Evolutionary conservation across 2,329 filamentous ascomycete genomes (phyloP).

Genomic region (Penicillium sp.): DNA sequence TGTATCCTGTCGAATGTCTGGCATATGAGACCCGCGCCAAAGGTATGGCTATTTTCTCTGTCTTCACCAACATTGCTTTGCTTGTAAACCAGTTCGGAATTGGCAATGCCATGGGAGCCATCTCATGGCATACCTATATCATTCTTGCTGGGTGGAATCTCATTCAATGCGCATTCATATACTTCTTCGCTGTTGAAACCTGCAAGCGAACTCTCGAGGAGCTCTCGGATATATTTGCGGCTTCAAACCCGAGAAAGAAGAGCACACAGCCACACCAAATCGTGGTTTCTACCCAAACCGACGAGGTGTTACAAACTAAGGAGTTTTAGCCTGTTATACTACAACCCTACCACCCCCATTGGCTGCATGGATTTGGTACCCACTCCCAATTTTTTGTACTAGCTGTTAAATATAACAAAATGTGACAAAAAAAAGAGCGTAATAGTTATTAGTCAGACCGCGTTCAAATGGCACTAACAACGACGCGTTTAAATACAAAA

Average conservation of each 20-base stretch:
- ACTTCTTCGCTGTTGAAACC: constrained; percentile 40
- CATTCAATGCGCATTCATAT: constrained; percentile 35
- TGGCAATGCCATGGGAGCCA: constrained; percentile 53
- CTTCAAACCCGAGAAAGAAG: constrained; percentile 1
- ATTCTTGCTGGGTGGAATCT: constrained; percentile 45
- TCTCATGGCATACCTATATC: constrained; percentile 61
- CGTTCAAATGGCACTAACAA: no score
- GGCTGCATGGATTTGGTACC: no score
- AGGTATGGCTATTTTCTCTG: constrained; percentile 58
- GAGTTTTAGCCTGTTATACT: background rate
- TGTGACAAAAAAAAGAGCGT: no score
- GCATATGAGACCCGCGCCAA: constrained; percentile 61
- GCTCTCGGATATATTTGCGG: constrained; percentile 8
- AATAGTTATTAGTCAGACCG: no score
- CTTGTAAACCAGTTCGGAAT: constrained; percentile 54
- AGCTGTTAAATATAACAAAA: no score
- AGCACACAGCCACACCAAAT: background rate
- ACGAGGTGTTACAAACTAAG: background rate
- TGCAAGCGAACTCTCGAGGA: constrained; percentile 38
- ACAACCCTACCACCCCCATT: no score
- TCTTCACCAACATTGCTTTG: constrained; percentile 50
- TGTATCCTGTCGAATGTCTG: constrained; percentile 60
- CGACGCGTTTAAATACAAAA: no score
- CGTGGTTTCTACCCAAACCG: background rate
- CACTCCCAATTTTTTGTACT: no score